Evolutionary conservation across 2,329 filamentous ascomycete genomes (phyloP).

Genomic region (Penicillium brevicompactum): DNA sequence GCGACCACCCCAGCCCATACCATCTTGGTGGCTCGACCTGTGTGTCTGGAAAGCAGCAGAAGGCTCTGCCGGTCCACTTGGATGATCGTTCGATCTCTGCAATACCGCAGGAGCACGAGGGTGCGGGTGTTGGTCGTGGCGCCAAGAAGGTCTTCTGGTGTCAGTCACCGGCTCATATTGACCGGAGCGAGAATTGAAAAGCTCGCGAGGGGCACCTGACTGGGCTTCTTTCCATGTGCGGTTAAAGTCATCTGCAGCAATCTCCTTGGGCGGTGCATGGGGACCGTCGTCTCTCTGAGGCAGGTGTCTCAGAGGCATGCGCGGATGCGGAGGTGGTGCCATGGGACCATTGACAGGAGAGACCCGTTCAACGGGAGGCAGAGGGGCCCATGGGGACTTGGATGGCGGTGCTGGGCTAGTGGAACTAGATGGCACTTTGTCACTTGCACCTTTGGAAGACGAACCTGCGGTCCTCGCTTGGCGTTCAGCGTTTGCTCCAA

Average conservation of each 20-base stretch:
- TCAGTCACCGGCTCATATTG: constrained; percentile 87
- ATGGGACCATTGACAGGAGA: constrained; percentile 65
- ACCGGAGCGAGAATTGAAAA: constrained; percentile 94
- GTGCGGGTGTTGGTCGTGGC: constrained; percentile 66
- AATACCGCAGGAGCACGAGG: constrained; percentile 75
- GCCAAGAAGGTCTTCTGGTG: constrained; percentile 67
- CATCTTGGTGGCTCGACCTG: constrained; percentile 67
- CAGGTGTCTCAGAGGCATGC: constrained; percentile 59
- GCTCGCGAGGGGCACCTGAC: constrained; percentile 66
- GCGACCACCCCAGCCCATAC: constrained; percentile 65
- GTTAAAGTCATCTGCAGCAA: constrained; percentile 91
- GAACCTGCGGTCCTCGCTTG: constrained; percentile 48
- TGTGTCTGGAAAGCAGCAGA: constrained; percentile 84
- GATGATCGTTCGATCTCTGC: constrained; percentile 69
- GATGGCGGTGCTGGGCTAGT: constrained; percentile 59
- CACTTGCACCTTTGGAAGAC: constrained; percentile 53
- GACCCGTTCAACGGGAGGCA: constrained; percentile 82
- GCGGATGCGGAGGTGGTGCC: constrained; percentile 44
- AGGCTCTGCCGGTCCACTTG: constrained; percentile 72
- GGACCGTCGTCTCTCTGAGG: constrained; percentile 57
- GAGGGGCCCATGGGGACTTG: constrained; percentile 88
- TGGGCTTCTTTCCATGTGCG: constrained; percentile 77
- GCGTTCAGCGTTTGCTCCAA: constrained; percentile 50
- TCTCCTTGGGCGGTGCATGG: constrained; percentile 68
- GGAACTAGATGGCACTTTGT: constrained; percentile 54